Base-by-base conservation (phyloP, 306 rosid species). In the Psophocarpus tetragonolobus region DNA sequence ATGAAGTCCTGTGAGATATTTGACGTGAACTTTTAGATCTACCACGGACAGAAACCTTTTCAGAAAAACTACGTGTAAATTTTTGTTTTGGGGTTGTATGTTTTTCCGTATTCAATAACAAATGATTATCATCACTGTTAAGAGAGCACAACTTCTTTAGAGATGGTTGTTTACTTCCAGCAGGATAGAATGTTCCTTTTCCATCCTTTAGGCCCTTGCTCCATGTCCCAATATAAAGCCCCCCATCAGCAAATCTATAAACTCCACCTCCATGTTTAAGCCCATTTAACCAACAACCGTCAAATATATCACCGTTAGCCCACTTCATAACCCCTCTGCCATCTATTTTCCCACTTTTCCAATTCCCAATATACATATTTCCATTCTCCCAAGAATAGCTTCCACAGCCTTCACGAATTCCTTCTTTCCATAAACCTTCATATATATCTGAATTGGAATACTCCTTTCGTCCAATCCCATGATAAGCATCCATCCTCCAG, bases 391-490 rank as follows among this genome's bases (percentile, higher is more conserved):
- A 95, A 45, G 85, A 79, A 77, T 91, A 92, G 71, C 82, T 87
- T 32, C 99, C 99, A 62, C 85, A 47, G 5, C 99, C 99, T 81
- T 92, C 97, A 26, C 83, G 90, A 17, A 87, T 81, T 77, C 99
- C 99, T 84, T 95, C 99, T 84, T 85, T 95, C 97, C 99, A 95
- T 73, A 84, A 84, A 65, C 99, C 99, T 73, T 95, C 97, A 71
- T 92, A 95, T 68, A 63, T 24, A 83, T 91, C 91, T 29, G 85
- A 81, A 87, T 92, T 92, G 67, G 56, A n/a, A 80, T 91, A 92
- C 75, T 81, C 87, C 77, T 95, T 88, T 76, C 65, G 69, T 29
- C 99, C 99, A 8, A 86, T 65, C 38, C 99, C 99, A 9, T 95
- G 98, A 86, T 86, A 84, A 68, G 91, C 83, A 71, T 85, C 88